Percentiles rank a stretch among this genome's conserved stretches.
Conservation (phyloP, 257 asterid species). For the Ilex asprella region DNA sequence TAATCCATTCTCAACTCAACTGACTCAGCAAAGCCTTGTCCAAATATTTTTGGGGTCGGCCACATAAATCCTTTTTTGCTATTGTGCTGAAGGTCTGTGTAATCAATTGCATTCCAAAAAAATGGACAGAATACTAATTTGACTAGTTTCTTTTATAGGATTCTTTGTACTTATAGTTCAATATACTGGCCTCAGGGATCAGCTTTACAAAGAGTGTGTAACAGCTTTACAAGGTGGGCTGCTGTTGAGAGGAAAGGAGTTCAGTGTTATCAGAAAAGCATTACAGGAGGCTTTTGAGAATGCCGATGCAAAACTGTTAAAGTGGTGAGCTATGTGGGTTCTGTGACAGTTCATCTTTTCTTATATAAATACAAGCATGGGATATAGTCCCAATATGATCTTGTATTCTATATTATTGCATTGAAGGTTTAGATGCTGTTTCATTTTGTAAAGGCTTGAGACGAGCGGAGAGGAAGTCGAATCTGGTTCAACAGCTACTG, state of each 20-base stretch:
- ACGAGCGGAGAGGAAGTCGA: constrained; percentile 51
- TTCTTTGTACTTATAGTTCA: background rate
- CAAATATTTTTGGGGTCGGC: too few relatives aligned
- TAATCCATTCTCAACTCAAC: too few relatives aligned
- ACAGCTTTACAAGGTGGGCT: constrained; percentile 65
- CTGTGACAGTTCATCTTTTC: background rate
- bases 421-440: constrained; percentile 56
- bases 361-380: constrained; percentile 4
- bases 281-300: constrained; percentile 63
- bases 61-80: too few relatives aligned
- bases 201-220: constrained; percentile 71
- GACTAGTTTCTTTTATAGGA: too few relatives aligned
- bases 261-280: constrained; percentile 50
- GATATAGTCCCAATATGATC: constrained; percentile 30
- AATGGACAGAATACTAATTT: too few relatives aligned
- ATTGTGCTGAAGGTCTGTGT: too few relatives aligned
- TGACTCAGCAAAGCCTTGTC: too few relatives aligned
- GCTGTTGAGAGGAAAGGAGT: constrained; percentile 51
- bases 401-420: constrained; percentile 33
- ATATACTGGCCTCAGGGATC: constrained; percentile 50
- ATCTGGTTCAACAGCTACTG: constrained; percentile 95
- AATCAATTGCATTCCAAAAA: too few relatives aligned
- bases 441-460: constrained; percentile 92
- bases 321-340: constrained; percentile 33
- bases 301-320: constrained; percentile 65